phyloP scores from a whole-genome alignment of 768 basidiomycete species.

The Suillus brevipes region DNA sequence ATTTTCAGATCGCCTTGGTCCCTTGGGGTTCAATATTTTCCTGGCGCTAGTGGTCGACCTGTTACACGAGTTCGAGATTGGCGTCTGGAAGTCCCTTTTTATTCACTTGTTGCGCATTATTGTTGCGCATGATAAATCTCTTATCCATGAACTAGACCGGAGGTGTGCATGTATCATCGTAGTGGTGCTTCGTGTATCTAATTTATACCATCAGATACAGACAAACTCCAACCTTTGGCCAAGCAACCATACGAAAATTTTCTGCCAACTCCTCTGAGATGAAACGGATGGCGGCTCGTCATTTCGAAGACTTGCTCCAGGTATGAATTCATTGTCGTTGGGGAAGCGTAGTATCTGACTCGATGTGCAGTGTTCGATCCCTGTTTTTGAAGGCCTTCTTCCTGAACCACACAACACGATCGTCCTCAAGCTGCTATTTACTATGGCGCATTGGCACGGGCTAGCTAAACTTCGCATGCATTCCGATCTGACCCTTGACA shows the following conservation, averaged over 20 bases:
- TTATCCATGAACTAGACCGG: not conserved
- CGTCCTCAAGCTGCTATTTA: slow-evolving; percentile 12
- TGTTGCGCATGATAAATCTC: not conserved
- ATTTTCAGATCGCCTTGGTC: not conserved
- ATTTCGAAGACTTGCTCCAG: slow-evolving; percentile 39
- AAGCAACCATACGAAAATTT: too few species aligned
- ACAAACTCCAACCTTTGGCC: slow-evolving; percentile 29
- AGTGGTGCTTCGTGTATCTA: too few species aligned
- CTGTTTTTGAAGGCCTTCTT: slow-evolving; percentile 31
- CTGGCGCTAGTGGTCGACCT: not conserved
- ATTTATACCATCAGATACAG: too few species aligned
- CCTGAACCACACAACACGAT: slow-evolving; percentile 7
- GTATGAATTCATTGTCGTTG: not conserved
- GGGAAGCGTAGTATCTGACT: not conserved
- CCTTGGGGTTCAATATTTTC: not conserved
- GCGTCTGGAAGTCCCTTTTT: not conserved
- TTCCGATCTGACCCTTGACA: not conserved
- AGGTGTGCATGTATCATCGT: too few species aligned
- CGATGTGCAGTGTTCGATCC: slow-evolving; percentile 27
- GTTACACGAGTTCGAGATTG: not conserved
- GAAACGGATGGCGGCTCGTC: slow-evolving; percentile 35
- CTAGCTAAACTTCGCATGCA: slow-evolving; percentile 2
- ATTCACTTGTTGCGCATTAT: not conserved
- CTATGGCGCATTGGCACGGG: slow-evolving; percentile 14
- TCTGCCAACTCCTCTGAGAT: slow-evolving; percentile 33